Evolutionary conservation across 768 basidiomycete species (phyloP), one percentile per base, ranked within the genome.

Genomic region (Xerocomus brunneocitrinus): DNA sequence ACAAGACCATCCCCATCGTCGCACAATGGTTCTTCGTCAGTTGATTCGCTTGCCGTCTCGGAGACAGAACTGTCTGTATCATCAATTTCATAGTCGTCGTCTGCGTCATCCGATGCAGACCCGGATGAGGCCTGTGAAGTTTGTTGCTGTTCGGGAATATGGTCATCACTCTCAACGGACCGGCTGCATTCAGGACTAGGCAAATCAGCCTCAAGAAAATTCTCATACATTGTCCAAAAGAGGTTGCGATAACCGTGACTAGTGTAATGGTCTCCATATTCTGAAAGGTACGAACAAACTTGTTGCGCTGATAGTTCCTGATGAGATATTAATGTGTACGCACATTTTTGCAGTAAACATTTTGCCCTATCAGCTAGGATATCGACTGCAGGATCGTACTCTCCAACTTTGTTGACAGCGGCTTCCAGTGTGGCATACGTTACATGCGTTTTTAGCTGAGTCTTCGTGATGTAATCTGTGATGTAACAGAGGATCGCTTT

Each of bases 391-490:
- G 35, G 35, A 42, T 42, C 13, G 13, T 42, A 27, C 27, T 9
- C 39, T 12, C n/a, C 16, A 19, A 40, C n/a, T 19, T 40, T 40
- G 19, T 3, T 40, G 19, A 40, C 7, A 8, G 25, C 41, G 3
- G 24, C 12, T 1, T 42, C 41, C 5, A 42, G 12, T 3, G 8
- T 2, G 34, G 3, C 2, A 28, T 22, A 25, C 16, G 32, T 0
- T 0, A 25, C 30, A 43, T 53, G 52, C 0, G 40, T 16, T 5
- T 36, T 8, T 13, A 12, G 8, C 42, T 49, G 5, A 0, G 48
- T 32, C 47, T 74, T 74, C 0, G 70, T 73, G 4, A 74, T 69
- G 34, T 74, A 74, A 35, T 74, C 73, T 0, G 68, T 73, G 0
- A 71, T 56, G 28, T 74, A 73, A 44, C 61, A 72, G 0, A 73